Evolutionary conservation across 768 basidiomycete genomes (phyloP).

Genomic region (Termitomyces sp.): DNA sequence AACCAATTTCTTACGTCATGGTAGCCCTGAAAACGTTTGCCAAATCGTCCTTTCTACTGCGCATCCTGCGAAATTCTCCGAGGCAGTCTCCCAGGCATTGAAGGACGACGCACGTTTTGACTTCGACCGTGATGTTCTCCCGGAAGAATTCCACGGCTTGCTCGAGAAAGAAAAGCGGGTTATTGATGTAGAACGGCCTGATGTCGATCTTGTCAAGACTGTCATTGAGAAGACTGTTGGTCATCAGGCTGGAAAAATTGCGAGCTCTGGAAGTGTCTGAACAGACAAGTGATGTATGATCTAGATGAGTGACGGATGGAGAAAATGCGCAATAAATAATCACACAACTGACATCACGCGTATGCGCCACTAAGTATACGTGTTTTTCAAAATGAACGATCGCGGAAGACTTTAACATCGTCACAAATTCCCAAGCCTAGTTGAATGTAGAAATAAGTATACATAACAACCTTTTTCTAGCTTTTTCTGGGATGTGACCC

Average conservation of each 20-base stretch:
- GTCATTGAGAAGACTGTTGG: slow-evolving; percentile 51
- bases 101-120: slow-evolving; percentile 52
- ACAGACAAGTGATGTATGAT: background rate
- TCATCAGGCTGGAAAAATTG: slow-evolving; percentile 8
- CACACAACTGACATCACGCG: too few species aligned
- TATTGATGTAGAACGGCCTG: slow-evolving; percentile 67
- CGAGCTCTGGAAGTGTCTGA: slow-evolving; percentile 10
- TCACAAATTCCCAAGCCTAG: too few species aligned
- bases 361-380: too few species aligned
- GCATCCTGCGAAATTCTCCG: slow-evolving; percentile 96
- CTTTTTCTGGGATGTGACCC: too few species aligned
- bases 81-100: slow-evolving; percentile 85
- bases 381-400: too few species aligned
- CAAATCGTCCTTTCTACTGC: slow-evolving; percentile 92
- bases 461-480: too few species aligned
- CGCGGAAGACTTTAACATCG: too few species aligned
- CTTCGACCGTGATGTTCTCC: slow-evolving; percentile 80
- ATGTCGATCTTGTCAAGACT: slow-evolving; percentile 70
- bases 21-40: slow-evolving; percentile 43
- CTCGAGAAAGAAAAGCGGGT: slow-evolving; percentile 75
- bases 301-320: background rate
- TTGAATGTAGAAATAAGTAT: too few species aligned
- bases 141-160: slow-evolving; percentile 78
- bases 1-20: background rate
- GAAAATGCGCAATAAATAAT: background rate